Conservation (phyloP, 1,284 basidiomycete species). For the Takashimella tepidaria region DNA sequence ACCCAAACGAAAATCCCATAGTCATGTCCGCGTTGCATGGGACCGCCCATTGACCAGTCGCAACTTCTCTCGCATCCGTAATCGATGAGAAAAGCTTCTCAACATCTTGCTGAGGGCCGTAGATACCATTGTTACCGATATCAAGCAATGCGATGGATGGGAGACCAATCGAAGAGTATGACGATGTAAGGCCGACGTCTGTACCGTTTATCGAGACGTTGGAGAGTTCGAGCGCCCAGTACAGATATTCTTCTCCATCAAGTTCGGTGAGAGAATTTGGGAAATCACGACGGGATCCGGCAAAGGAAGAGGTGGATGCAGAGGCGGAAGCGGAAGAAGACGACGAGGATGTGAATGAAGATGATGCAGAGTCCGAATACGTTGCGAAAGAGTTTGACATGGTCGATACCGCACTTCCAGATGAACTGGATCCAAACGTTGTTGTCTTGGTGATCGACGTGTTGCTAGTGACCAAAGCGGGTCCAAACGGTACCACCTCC, state of each 20-base stretch:
- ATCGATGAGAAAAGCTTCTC: conserved; percentile 61
- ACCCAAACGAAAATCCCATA: conserved; percentile 67
- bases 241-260: conserved; percentile 55
- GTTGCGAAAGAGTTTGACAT: not conserved
- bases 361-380: not conserved
- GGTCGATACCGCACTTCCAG: not conserved
- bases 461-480: not conserved
- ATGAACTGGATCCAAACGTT: not conserved
- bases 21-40: conserved; percentile 66
- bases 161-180: conserved; percentile 59
- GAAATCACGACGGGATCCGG: not conserved
- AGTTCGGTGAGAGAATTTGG: conserved; percentile 16
- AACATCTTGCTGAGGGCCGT: conserved; percentile 75
- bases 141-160: conserved; percentile 70
- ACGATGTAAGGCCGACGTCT: conserved; percentile 57
- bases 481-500: conserved; percentile 36
- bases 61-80: conserved; percentile 63
- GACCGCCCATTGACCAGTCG: conserved; percentile 68
- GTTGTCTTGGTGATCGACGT: not conserved
- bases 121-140: conserved; percentile 70
- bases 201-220: conserved; percentile 62
- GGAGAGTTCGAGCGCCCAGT: conserved; percentile 68
- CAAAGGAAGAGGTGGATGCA: not conserved
- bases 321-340: not conserved
- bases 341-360: not conserved